Base-by-base conservation (phyloP, 371 early-diverging fungal species). In the Saksenaea vasiformis region DNA sequence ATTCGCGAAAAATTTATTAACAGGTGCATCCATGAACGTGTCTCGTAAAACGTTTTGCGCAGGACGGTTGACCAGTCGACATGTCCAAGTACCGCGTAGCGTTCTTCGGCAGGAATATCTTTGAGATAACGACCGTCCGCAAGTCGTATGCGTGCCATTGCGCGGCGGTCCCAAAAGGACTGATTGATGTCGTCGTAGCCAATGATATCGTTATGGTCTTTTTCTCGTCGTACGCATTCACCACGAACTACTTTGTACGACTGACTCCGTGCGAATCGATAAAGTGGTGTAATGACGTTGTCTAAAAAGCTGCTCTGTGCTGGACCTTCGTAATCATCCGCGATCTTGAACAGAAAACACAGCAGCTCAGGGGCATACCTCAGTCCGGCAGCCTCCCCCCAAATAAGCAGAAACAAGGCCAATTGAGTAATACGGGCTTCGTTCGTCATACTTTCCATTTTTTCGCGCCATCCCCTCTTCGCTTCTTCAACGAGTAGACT, bases 121-220 rank as follows among this genome's bases (percentile, higher is more conserved):
- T 88, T 87, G 19, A 91, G 73, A 19, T 80, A 58, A 36, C 82
- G 82, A 15, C 71, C 66, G 60, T 87, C 86, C 9, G 84, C 77
- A 4, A 92, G 72, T 35, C 64, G 60, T 35, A 95, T 81, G 13
- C 76, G 75, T 26, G 85, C 81, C 51, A 95, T 82, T 2, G 85
- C 79, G 53, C 88, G 84, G 10, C 84, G 85, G 34, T 86, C 79
- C 93, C 94, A 94, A 71, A 95, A 95, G 11, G 90, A 73, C 67
- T 95, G 93, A 65, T 95, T 95, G 58, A 93, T 84, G 61, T 95
- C 95, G 66, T 93, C 95, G 68, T 95, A 94, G 17, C 95, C 95
- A 53, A 95, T 87, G 24, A 87, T 88, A n/a, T 75, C 73, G 28
- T 84, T 75, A 71, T 95, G 96, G 61, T 94, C 95, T 57, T 85